phyloP scores from a whole-genome alignment of 2,329 filamentous ascomycete species.

The Rhynchosporium agropyri region DNA sequence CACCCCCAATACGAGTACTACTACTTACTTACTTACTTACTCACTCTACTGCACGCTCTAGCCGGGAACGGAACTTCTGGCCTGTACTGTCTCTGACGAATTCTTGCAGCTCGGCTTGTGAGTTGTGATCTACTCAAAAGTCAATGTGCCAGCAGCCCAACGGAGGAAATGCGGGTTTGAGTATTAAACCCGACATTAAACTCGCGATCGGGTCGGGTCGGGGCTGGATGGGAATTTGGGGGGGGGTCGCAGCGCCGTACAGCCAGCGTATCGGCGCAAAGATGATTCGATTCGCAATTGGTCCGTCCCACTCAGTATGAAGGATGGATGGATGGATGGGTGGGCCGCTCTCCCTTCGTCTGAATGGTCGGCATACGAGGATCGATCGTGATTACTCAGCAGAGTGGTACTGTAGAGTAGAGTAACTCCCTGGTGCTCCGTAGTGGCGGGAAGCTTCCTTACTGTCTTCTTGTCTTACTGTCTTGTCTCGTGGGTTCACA shows the following conservation, averaged over 20 bases:
- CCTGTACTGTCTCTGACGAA: not conserved
- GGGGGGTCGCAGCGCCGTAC: not conserved
- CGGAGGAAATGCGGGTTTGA: not conserved
- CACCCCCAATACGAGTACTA: not conserved
- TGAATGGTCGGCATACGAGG: slow-evolving; percentile 11
- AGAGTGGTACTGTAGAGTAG: too few relatives aligned
- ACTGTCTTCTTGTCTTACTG: too few relatives aligned
- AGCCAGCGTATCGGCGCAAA: slow-evolving; percentile 4
- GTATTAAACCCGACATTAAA: not conserved
- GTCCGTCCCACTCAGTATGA: too few relatives aligned
- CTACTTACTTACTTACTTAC: too few relatives aligned
- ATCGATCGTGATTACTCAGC: not conserved
- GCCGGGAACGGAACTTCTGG: not conserved
- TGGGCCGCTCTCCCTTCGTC: not conserved
- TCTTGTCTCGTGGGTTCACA: too few relatives aligned
- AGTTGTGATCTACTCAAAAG: not conserved
- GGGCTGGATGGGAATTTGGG: not conserved
- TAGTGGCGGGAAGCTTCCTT: too few relatives aligned
- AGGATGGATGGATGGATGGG: not conserved
- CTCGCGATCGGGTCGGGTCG: not conserved
- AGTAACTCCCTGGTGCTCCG: too few relatives aligned
- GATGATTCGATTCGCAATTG: not conserved
- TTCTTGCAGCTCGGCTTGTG: not conserved
- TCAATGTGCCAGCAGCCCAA: not conserved
- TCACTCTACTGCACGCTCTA: not conserved